Conservation (phyloP, 2,329 filamentous ascomycete species). For the Aspergillus luchuensis region DNA sequence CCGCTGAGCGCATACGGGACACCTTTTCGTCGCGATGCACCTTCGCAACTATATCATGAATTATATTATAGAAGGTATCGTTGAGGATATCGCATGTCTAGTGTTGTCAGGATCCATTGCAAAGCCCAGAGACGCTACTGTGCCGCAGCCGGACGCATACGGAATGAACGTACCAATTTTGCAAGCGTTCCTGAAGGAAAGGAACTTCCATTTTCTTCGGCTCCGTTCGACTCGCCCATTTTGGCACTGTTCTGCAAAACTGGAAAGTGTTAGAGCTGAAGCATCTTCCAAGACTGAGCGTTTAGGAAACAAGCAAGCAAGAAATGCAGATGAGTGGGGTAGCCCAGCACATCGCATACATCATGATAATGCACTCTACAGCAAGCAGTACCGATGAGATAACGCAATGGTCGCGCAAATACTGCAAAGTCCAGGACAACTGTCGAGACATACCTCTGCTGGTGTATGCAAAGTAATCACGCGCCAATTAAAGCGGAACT, state of each 20-base stretch:
- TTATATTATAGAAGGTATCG: constrained; percentile 60
- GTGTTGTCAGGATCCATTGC: constrained; percentile 16
- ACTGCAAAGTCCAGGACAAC: background rate
- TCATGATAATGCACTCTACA: background rate
- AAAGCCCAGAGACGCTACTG: background rate
- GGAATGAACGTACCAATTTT: constrained; percentile 40
- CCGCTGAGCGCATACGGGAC: constrained; percentile 58
- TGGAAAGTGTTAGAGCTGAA: constrained; percentile 5
- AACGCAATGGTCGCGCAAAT: background rate
- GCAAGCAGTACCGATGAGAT: background rate
- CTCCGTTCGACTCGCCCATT: constrained; percentile 36
- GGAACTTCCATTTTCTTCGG: constrained; percentile 27
- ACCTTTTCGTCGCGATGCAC: constrained; percentile 63
- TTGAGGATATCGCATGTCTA: constrained; percentile 55
- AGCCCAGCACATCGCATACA: background rate
- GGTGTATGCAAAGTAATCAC: background rate
- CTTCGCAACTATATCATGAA: constrained; percentile 60
- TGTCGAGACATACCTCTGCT: constrained; percentile 1
- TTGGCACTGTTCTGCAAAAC: constrained; percentile 14
- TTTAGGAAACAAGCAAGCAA: background rate
- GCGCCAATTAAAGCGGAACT: background rate
- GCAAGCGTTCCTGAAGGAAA: constrained; percentile 43
- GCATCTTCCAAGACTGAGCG: too few relatives aligned
- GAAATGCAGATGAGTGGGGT: background rate
- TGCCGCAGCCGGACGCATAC: background rate